phyloP scores from a whole-genome alignment of 306 rosid genomes.

The Prunus davidiana region DNA sequence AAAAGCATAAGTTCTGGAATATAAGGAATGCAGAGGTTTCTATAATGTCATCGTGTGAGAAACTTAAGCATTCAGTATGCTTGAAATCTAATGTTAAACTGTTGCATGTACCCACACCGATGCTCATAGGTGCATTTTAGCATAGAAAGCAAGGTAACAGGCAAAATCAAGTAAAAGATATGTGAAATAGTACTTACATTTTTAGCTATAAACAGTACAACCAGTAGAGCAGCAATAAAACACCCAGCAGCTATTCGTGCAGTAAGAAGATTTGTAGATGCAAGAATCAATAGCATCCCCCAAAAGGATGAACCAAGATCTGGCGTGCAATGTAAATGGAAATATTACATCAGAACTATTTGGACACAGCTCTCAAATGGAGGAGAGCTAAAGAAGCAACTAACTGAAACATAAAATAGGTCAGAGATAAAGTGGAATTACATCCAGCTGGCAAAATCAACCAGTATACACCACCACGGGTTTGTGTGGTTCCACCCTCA shows the following conservation, averaged over 20 bases:
- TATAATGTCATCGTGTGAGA: not conserved
- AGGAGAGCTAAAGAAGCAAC: slow-evolving; percentile 7
- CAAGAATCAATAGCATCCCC: slow-evolving; percentile 71
- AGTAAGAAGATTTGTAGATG: slow-evolving; percentile 61
- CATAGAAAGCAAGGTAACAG: not conserved
- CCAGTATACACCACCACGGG: slow-evolving; percentile 69
- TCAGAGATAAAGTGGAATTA: slow-evolving; percentile 19
- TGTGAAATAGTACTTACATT: slow-evolving; percentile 38
- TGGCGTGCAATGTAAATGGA: slow-evolving; percentile 21
- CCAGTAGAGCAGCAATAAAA: slow-evolving; percentile 49
- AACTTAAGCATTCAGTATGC: not conserved
- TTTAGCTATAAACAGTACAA: slow-evolving; percentile 54
- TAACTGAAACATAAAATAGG: not conserved
- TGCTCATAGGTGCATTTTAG: not conserved
- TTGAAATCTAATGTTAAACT: not conserved
- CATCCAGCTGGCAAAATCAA: slow-evolving; percentile 77
- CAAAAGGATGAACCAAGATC: slow-evolving; percentile 74
- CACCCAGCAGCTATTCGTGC: slow-evolving; percentile 70
- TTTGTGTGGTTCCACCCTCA: slow-evolving; percentile 73
- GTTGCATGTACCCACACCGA: not conserved
- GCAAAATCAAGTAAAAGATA: not conserved
- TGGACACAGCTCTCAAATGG: not conserved
- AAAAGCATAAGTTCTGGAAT: not conserved
- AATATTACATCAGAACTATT: not conserved
- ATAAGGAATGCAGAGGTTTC: too few relatives aligned